These are phyloP conservation scores for button mushroom (Agaricus bisporus) DNA, from an alignment of 768 basidiomycete species.

Conservation along the genomic window DNA sequence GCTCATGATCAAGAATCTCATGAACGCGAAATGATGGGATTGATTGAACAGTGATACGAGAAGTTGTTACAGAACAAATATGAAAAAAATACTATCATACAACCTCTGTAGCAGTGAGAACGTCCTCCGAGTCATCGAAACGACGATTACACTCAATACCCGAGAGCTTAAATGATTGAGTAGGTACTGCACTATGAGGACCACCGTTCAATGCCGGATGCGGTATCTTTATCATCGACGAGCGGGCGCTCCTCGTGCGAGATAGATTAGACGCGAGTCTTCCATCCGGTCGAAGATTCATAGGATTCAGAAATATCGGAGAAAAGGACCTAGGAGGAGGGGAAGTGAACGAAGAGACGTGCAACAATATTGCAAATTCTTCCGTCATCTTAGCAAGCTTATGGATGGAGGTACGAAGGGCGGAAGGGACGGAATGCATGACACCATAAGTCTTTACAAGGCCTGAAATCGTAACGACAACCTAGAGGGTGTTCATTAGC, in stretches of 20 bases:
- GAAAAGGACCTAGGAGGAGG: conserved; percentile 52
- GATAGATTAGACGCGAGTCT: conserved; percentile 49
- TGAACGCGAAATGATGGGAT: no score
- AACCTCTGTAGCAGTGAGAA: conserved; percentile 3
- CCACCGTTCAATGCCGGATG: conserved; percentile 28
- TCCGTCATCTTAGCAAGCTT: conserved; percentile 79
- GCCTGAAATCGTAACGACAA: conserved; percentile 71
- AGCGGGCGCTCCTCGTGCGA: conserved; percentile 52
- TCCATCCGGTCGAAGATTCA: conserved; percentile 18
- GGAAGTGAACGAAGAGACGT: conserved; percentile 77
- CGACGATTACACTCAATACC: not conserved
- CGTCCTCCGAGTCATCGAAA: not conserved
- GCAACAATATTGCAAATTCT: conserved; percentile 81
- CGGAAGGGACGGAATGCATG: conserved; percentile 45
- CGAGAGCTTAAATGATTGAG: conserved; percentile 21
- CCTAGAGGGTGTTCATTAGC: conserved; percentile 30
- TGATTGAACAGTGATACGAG: not conserved
- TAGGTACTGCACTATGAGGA: conserved; percentile 50
- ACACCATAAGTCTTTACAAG: conserved; percentile 60
- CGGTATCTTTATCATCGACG: conserved; percentile 32
- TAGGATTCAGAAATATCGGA: conserved; percentile 40
- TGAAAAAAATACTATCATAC: conserved; percentile 1
- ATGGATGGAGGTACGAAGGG: conserved; percentile 65
- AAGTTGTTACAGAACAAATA: not conserved
- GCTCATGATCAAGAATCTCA: not conserved